Evolutionary conservation across 1,139 yeast species (phyloP).

Genomic region (Candida albicans): DNA sequence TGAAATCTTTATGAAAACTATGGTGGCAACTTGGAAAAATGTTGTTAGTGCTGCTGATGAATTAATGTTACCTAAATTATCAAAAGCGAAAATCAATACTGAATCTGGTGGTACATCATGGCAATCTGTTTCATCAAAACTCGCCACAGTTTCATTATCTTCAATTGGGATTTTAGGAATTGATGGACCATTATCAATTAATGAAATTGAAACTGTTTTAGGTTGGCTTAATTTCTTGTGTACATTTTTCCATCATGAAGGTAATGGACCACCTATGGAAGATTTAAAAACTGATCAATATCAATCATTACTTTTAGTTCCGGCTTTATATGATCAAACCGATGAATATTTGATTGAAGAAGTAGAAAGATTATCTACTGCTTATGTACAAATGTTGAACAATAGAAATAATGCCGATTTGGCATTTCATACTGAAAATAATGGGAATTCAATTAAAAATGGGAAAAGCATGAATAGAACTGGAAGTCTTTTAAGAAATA

Average conservation of each 20-base stretch:
- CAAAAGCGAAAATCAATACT: conserved; percentile 41
- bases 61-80: conserved; percentile 68
- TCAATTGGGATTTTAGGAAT: conserved; percentile 24
- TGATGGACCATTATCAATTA: conserved; percentile 55
- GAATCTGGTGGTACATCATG: conserved; percentile 28
- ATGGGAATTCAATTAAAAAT: not conserved
- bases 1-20: conserved; percentile 60
- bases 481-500: conserved; percentile 59
- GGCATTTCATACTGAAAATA: not conserved
- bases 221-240: conserved; percentile 70
- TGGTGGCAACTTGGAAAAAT: conserved; percentile 76
- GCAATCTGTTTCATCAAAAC: conserved; percentile 52
- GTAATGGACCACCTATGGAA: conserved; percentile 76
- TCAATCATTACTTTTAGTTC: conserved; percentile 63
- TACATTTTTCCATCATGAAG: conserved; percentile 78
- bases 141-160: conserved; percentile 48
- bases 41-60: conserved; percentile 65
- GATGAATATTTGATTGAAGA: conserved; percentile 53
- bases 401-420: conserved; percentile 40
- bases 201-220: conserved; percentile 69
- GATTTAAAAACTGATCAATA: conserved; percentile 64
- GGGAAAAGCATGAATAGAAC: conserved; percentile 20
- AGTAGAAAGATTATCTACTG: conserved; percentile 58
- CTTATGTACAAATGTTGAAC: conserved; percentile 48
- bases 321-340: conserved; percentile 66